Evolutionary conservation across 2,329 filamentous ascomycete genomes (phyloP).

Genomic region (Epichloe brachyelytri): DNA sequence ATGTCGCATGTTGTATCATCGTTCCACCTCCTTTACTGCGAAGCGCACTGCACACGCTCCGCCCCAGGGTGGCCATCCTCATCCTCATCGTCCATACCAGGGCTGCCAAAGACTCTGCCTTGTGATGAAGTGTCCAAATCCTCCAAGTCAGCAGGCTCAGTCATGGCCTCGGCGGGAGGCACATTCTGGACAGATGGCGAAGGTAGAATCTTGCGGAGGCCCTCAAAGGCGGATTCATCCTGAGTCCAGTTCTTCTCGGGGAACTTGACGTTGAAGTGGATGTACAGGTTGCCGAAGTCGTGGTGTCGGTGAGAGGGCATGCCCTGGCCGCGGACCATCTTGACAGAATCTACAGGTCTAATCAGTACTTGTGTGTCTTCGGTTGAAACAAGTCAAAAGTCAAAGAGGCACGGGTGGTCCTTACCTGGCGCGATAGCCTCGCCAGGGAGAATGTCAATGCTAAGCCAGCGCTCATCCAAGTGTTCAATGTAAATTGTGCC

Average conservation of each 20-base stretch:
- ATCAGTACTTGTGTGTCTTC: slow-evolving; percentile 1
- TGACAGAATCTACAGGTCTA: slow-evolving; percentile 58
- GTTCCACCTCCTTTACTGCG: slow-evolving; percentile 51
- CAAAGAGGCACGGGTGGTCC: slow-evolving; percentile 14
- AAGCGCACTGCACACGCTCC: slow-evolving; percentile 77
- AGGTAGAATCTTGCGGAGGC: slow-evolving; percentile 77
- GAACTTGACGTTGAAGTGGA: slow-evolving; percentile 97
- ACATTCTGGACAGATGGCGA: slow-evolving; percentile 47
- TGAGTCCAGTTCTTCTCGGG: slow-evolving; percentile 63
- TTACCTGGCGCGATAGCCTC: slow-evolving; percentile 89
- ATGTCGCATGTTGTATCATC: neutral
- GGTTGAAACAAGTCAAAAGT: no score
- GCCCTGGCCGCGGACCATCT: slow-evolving; percentile 89
- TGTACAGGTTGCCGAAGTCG: slow-evolving; percentile 89
- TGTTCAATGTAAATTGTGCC: slow-evolving; percentile 90
- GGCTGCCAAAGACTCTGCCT: slow-evolving; percentile 54
- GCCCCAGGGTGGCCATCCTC: slow-evolving; percentile 65
- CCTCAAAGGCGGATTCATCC: slow-evolving; percentile 57
- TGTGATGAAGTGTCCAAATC: slow-evolving; percentile 60
- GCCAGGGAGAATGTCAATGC: slow-evolving; percentile 81
- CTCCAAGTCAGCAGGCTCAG: slow-evolving; percentile 77
- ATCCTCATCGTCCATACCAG: slow-evolving; percentile 54
- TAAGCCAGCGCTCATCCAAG: slow-evolving; percentile 93
- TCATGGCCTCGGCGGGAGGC: slow-evolving; percentile 77
- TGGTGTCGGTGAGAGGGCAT: slow-evolving; percentile 96